Base-by-base conservation (phyloP, 495 filamentous ascomycete genomes). In the Lophiotrema nucula region DNA sequence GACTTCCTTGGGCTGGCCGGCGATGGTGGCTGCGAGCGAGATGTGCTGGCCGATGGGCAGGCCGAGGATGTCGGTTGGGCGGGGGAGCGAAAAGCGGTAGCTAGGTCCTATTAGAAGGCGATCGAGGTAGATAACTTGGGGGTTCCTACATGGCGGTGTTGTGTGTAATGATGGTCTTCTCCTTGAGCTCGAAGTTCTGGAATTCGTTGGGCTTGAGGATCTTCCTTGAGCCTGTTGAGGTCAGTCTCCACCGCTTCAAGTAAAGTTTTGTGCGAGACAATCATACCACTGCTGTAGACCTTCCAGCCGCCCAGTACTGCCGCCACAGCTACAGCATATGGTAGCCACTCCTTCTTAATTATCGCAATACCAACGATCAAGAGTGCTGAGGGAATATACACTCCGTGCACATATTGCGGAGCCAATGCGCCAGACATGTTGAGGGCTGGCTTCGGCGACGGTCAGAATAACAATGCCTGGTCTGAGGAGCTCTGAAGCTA, bases 21-120 rank as follows among this genome's bases (percentile, higher is more conserved):
- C 82, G 49, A 93, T 84, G 47, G 74, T 83, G 31, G 92, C 92
- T 64, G 86, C 87, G 69, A 98, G 88, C 58, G 92, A 96, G 77
- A 98, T 95, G 77, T 98, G 93, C 72, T 98, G 93, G 64, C 93
- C 93, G 75, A 97, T 98, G 53, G 93, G 93, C 18, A 98, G 86
- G 65, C 93, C 92, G 60, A 98, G 88, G 72, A 96, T 90, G 66
- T 88, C 81, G 58, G 77, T 86, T 19, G 84, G 76, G 53, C 78
- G 72, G 45, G 92, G 92, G 31, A 98, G 87, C 38, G 77, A 74
- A 74, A 97, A 97, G 64, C 91, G 90, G 79, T 98, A 97, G 75
- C 83, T 88, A 44, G 38, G 35, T 4, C 8, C 24, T 39, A 31
- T 64, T 46, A 73, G 22, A 46, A 15, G 13, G 3, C 23, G 56